Conservation (phyloP, 768 basidiomycete genomes). For the Phanerodontia chrysosporium region DNA sequence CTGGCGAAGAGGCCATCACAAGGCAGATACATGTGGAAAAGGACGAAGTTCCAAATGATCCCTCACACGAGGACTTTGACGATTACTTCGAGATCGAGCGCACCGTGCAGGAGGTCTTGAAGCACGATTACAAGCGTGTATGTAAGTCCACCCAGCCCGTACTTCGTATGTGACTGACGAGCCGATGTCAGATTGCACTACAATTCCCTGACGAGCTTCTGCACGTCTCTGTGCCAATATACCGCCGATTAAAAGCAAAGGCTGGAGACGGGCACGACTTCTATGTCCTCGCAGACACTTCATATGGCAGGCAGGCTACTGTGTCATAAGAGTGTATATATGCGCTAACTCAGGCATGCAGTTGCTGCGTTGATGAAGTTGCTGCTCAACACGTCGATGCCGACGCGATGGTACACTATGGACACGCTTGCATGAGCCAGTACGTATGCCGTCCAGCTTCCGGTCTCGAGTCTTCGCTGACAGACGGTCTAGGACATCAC, state of each 20-base stretch:
- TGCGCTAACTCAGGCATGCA: slow-evolving; percentile 25
- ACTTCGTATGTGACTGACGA: background rate
- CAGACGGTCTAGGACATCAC: slow-evolving; percentile 59
- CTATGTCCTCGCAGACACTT: slow-evolving; percentile 95
- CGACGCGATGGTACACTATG: slow-evolving; percentile 90
- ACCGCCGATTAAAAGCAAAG: slow-evolving; percentile 53
- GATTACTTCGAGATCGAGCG: slow-evolving; percentile 73
- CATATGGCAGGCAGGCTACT: slow-evolving; percentile 81
- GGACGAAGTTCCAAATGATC: slow-evolving; percentile 23
- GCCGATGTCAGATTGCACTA: slow-evolving; percentile 56
- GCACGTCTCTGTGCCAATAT: slow-evolving; percentile 81
- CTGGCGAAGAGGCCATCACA: slow-evolving; percentile 61
- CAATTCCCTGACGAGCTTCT: slow-evolving; percentile 96
- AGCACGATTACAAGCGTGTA: slow-evolving; percentile 69
- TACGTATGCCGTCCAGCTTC: slow-evolving; percentile 36
- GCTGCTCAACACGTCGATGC: slow-evolving; percentile 93
- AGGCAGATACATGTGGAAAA: slow-evolving; percentile 46
- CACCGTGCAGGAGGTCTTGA: slow-evolving; percentile 56
- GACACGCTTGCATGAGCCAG: slow-evolving; percentile 94
- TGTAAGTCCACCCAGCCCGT: background rate
- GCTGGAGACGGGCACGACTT: slow-evolving; percentile 51
- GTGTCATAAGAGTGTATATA: background rate
- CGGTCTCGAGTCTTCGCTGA: background rate
- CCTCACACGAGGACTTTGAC: slow-evolving; percentile 41
- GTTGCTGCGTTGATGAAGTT: slow-evolving; percentile 96